Conservation (phyloP, 208 protist species). For the Trypanosoma avium region DNA sequence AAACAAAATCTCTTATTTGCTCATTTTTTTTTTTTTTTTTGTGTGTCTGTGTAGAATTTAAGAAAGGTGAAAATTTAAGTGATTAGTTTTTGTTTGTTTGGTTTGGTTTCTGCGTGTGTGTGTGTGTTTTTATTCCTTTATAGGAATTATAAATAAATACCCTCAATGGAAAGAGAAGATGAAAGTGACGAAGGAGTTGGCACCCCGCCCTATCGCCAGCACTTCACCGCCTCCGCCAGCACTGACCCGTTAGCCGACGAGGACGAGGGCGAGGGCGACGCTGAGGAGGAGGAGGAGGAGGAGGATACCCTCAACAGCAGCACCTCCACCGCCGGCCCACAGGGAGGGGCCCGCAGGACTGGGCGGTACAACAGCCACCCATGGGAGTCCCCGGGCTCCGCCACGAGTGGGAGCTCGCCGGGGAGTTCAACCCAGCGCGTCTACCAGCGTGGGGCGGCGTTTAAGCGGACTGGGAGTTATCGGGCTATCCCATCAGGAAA, state of each 20-base stretch:
- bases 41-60: no score
- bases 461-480: conserved; percentile 43
- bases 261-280: conserved; percentile 3
- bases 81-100: no score
- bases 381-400: conserved; percentile 37
- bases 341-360: conserved; percentile 51
- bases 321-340: conserved; percentile 80
- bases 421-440: conserved; percentile 1
- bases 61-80: no score
- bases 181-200: conserved; percentile 1
- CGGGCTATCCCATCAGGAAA: neutral
- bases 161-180: no score
- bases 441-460: conserved; percentile 12
- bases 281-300: conserved; percentile 15
- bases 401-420: conserved; percentile 21
- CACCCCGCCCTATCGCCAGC: neutral
- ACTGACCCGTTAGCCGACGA: neutral
- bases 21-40: no score
- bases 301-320: conserved; percentile 43
- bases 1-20: no score
- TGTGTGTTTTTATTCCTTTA: no score
- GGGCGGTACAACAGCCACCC: conserved; percentile 46
- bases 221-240: neutral
- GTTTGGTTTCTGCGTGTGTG: no score
- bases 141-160: no score